These are phyloP conservation scores for Podila clonocystis DNA, from an alignment of 192 early-diverging fungal genomes.

Conservation along the genomic window DNA sequence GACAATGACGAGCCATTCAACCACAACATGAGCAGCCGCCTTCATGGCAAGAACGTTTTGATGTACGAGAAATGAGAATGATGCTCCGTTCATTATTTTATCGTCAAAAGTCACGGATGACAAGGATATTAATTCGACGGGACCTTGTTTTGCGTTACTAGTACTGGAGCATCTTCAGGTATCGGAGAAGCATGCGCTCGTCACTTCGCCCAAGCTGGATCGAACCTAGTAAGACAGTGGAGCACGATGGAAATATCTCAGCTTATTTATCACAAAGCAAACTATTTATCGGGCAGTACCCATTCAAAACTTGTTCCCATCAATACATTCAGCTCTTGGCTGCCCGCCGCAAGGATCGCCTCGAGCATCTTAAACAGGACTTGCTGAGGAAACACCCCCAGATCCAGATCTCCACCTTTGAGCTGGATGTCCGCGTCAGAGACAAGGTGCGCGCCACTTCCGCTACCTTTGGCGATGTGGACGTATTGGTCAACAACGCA, in stretches of 20 bases:
- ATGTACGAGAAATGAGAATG: conserved; percentile 13
- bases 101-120: too few species aligned
- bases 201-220: conserved; percentile 72
- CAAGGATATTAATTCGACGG: too few species aligned
- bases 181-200: conserved; percentile 77
- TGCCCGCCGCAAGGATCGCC: conserved; percentile 71
- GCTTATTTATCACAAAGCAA: too few species aligned
- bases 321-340: conserved; percentile 55
- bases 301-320: not conserved
- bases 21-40: conserved; percentile 25
- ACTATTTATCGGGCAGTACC: not conserved
- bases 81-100: not conserved
- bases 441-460: conserved; percentile 67
- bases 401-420: conserved; percentile 66
- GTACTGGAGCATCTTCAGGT: conserved; percentile 77
- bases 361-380: conserved; percentile 65
- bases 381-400: conserved; percentile 56
- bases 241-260: too few species aligned
- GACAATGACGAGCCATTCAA: not conserved
- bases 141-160: conserved; percentile 7
- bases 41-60: conserved; percentile 46
- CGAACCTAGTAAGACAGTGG: conserved; percentile 57
- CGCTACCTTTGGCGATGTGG: conserved; percentile 64
- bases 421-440: conserved; percentile 77
- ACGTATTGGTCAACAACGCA: conserved; percentile 93